phyloP scores from a whole-genome alignment of 345 rosid genomes.

The Salix dunnii region DNA sequence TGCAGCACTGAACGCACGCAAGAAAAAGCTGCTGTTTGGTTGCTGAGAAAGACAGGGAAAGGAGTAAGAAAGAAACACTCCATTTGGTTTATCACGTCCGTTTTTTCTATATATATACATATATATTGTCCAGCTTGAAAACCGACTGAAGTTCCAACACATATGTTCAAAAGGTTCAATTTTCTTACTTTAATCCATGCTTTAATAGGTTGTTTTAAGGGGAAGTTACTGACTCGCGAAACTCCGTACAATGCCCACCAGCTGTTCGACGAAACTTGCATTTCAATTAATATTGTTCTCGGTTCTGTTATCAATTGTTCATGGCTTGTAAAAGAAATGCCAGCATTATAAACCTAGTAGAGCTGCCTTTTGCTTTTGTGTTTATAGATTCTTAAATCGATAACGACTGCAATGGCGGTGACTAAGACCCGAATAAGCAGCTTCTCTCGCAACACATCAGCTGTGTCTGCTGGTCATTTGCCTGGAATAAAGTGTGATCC shows the following conservation, averaged over 20 bases:
- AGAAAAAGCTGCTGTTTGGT: not conserved
- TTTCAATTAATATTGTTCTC: not conserved
- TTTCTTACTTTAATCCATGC: not conserved
- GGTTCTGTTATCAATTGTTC: not conserved
- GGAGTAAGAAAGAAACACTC: not conserved
- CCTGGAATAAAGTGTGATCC: constrained; percentile 86
- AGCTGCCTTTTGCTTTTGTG: not conserved
- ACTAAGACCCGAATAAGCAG: constrained; percentile 63
- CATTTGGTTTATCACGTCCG: not conserved
- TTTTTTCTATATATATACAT: not conserved
- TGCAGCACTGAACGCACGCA: not conserved
- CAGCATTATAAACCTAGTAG: not conserved
- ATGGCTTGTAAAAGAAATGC: not conserved
- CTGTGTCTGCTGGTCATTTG: constrained; percentile 36
- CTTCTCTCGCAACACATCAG: constrained; percentile 65
- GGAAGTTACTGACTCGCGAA: not conserved
- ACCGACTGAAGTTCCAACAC: not conserved
- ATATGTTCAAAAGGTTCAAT: not conserved
- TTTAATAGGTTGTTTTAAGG: not conserved
- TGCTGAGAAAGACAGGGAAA: not conserved
- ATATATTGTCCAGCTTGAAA: too few species aligned
- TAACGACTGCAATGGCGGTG: constrained; percentile 45
- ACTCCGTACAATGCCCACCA: not conserved
- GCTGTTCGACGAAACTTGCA: constrained; percentile 4
- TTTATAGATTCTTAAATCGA: not conserved